These are phyloP conservation scores for Endocalyx cinctus DNA, from an alignment of 2,329 filamentous ascomycete genomes.

Conservation along the genomic window DNA sequence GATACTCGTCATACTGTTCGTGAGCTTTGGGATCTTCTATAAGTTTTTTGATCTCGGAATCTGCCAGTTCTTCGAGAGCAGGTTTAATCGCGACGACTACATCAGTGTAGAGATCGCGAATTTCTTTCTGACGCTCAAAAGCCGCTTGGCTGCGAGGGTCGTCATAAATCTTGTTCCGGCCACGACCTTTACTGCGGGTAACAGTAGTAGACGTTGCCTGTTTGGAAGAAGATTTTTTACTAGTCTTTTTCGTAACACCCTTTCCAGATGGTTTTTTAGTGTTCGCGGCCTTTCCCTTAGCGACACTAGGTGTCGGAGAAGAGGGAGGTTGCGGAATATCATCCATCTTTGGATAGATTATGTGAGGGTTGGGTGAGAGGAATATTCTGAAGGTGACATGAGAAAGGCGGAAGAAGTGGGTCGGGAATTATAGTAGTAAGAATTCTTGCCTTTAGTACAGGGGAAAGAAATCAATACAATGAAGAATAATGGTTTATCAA, in stretches of 20 bases:
- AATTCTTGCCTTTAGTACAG: no score
- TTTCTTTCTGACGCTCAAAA: constrained; percentile 60
- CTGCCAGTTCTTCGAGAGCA: constrained; percentile 60
- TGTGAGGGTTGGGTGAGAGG: constrained; percentile 8
- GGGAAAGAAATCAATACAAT: constrained; percentile 1
- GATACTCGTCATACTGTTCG: constrained; percentile 50
- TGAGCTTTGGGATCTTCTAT: constrained; percentile 49
- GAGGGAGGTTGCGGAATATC: constrained; percentile 18
- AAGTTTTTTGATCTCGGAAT: constrained; percentile 53
- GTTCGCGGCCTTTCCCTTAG: constrained; percentile 19
- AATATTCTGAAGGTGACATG: not conserved
- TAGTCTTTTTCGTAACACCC: constrained; percentile 20
- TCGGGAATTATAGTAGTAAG: not conserved
- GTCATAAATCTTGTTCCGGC: constrained; percentile 51
- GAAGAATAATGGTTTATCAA: no score
- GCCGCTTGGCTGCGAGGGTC: constrained; percentile 51
- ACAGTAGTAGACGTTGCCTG: constrained; percentile 16
- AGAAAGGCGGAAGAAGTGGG: no score
- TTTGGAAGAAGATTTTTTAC: constrained; percentile 11
- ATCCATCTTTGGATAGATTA: constrained; percentile 25
- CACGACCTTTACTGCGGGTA: constrained; percentile 32
- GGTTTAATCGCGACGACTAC: constrained; percentile 61
- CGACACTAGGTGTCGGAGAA: constrained; percentile 27
- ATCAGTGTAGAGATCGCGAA: constrained; percentile 61
- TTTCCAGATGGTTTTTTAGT: constrained; percentile 15